phyloP scores from a whole-genome alignment of 2,329 filamentous ascomycete species.

The Sporothrix schenckii region DNA sequence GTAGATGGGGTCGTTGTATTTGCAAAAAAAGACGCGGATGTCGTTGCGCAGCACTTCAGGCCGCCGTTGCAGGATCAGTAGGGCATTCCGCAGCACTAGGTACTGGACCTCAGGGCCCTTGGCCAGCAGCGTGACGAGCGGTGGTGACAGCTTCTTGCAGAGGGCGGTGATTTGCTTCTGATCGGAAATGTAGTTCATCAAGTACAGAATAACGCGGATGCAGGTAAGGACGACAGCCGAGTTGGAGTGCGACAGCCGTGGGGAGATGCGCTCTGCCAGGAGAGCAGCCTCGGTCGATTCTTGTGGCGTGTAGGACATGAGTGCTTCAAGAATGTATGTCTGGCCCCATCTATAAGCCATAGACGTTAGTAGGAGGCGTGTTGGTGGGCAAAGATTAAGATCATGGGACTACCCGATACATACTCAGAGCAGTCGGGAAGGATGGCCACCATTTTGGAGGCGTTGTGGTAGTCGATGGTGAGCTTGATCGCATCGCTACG shows the following conservation, averaged over 20 bases:
- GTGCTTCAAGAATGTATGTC: conserved; percentile 94
- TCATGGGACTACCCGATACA: conserved; percentile 44
- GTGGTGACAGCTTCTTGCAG: conserved; percentile 91
- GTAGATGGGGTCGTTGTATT: conserved; percentile 99
- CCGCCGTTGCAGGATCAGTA: conserved; percentile 88
- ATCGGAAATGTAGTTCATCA: conserved; percentile 98
- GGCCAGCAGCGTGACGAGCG: conserved; percentile 88
- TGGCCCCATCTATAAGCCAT: conserved; percentile 78
- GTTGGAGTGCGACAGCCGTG: conserved; percentile 95
- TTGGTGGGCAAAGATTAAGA: not conserved
- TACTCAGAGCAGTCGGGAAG: conserved; percentile 96
- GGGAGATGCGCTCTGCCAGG: conserved; percentile 88
- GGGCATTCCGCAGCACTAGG: conserved; percentile 86
- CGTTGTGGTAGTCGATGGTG: conserved; percentile 95
- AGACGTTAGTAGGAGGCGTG: not conserved
- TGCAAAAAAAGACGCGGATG: conserved; percentile 99
- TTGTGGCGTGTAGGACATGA: conserved; percentile 97
- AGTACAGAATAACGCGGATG: conserved; percentile 92
- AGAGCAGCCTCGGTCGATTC: conserved; percentile 85
- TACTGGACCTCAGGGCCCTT: conserved; percentile 99
- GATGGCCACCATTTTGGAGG: conserved; percentile 97
- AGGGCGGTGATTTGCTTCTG: conserved; percentile 84
- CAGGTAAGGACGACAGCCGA: conserved; percentile 95
- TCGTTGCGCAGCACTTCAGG: conserved; percentile 95
- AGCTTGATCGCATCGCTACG: conserved; percentile 95